Conservation (phyloP, 225 moss, liverwort and hornwort genomes). For the Takakia lepidozioides region DNA sequence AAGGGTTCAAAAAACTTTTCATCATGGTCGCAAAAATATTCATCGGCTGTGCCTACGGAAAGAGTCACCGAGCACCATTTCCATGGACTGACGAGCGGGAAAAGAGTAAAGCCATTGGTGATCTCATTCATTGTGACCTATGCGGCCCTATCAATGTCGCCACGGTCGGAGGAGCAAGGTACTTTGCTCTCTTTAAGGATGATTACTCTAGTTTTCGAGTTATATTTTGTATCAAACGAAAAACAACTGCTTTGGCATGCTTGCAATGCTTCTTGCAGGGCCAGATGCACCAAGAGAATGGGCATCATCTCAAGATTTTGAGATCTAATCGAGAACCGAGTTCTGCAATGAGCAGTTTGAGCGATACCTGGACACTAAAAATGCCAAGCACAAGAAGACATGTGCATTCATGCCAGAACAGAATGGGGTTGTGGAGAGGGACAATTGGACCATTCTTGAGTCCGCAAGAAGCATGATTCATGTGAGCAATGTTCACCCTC, state of each 20-base stretch:
- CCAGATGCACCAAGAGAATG: neutral
- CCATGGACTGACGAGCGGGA: neutral
- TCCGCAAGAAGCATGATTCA: neutral
- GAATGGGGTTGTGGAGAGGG: no score
- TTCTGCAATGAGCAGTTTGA: neutral
- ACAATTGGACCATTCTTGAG: neutral
- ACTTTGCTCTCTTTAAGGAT: slow-evolving; percentile 5
- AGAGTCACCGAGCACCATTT: neutral
- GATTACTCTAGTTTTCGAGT: neutral
- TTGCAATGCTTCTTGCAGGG: no score
- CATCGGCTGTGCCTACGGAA: neutral
- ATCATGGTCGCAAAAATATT: no score
- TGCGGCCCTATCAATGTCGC: slow-evolving; percentile 1
- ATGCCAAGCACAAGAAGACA: neutral
- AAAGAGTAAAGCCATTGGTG: neutral
- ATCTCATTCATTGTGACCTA: neutral
- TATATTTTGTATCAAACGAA: neutral
- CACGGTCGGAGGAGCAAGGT: neutral
- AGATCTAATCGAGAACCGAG: neutral
- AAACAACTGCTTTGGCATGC: neutral
- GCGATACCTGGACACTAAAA: fast-evolving
- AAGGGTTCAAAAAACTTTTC: no score
- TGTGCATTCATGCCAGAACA: no score
- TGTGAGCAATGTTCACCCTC: no score
- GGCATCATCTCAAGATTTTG: neutral